Conservation (phyloP, 2,329 filamentous ascomycete species). For the Phoma sp. region DNA sequence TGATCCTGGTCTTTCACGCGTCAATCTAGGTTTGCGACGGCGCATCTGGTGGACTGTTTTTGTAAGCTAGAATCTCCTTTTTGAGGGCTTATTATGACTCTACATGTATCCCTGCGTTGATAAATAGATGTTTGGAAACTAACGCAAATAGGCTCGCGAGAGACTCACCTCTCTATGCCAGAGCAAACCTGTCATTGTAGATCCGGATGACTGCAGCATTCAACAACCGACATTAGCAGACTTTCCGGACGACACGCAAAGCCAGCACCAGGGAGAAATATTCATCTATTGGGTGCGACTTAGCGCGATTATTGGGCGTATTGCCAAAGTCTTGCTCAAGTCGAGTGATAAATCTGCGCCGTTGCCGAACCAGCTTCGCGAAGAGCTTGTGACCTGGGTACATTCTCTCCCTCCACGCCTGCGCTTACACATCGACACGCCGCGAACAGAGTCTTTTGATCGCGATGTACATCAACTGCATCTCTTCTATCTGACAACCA, state of each 20-base stretch:
- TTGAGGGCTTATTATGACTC: too few species aligned
- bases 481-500: constrained; percentile 33
- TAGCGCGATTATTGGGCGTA: constrained; percentile 32
- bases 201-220: constrained; percentile 32
- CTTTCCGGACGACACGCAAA: constrained; percentile 26
- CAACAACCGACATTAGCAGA: constrained; percentile 27
- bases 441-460: constrained; percentile 26
- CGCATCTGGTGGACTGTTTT: constrained; percentile 35
- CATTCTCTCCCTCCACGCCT: constrained; percentile 25
- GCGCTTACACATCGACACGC: constrained; percentile 22
- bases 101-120: too few species aligned
- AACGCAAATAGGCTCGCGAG: constrained; percentile 26
- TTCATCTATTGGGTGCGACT: constrained; percentile 35
- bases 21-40: constrained; percentile 27
- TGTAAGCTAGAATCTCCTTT: constrained; percentile 18
- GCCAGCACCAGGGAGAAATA: constrained; percentile 32
- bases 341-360: constrained; percentile 15
- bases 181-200: constrained; percentile 32
- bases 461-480: constrained; percentile 34
- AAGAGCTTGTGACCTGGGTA: constrained; percentile 29
- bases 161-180: constrained; percentile 31
- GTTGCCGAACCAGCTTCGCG: constrained; percentile 23
- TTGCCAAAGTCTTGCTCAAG: constrained; percentile 28
- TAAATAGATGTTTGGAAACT: too few species aligned
- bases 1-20: constrained; percentile 14